Evolutionary conservation across 2,329 filamentous ascomycete genomes (phyloP), one percentile per base, ranked within the genome.

Genomic region (Stylonectria norvegica): DNA sequence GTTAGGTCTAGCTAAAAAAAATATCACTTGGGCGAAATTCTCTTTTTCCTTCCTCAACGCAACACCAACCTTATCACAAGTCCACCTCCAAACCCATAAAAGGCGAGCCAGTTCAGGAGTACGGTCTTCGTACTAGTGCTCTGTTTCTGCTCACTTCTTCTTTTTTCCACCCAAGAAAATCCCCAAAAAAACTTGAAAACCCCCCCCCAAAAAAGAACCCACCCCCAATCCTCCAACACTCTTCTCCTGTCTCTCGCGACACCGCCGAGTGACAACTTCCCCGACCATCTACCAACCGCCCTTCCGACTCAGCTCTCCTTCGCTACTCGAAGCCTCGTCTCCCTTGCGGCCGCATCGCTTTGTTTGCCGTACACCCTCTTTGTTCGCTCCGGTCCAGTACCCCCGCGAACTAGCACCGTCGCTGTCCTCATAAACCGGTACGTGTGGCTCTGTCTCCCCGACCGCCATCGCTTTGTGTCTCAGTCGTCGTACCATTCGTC

Each of bases 111-210:
- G 69, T 70, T 71, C 71, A 71, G 73, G 72, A 75, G 74, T 75
- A 72, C 75, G 73, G 68, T 70, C 67, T 64, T 72, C 72, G 73
- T 75, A 69, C 73, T 73, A 68, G 63, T 70, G 75, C 71, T 76
- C 72, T 79, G 75, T 75, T 72, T 75, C 76, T 72, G 68, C 69
- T 71, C 72, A 66, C 66, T 69, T 72, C 68, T 69, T 69, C 30
- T 32, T 19, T 32, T 5, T 61, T 61, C 65, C 66, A 63, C 64
- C 63, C 66, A 61, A 69, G 68, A 76, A 76, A 75, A 67, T 65
- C 66, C 67, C 59, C 65, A 73, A 79, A 80, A 80, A 81, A 81
- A 78, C 58, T 61, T 67, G 68, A 73, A 77, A 80, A 79, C 67
- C 64, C 64, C 51, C n/a, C 60, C 61, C 69, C 69, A 77, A 79